Conservation (phyloP, 345 rosid genomes). For the Abelmoschus esculentus region DNA sequence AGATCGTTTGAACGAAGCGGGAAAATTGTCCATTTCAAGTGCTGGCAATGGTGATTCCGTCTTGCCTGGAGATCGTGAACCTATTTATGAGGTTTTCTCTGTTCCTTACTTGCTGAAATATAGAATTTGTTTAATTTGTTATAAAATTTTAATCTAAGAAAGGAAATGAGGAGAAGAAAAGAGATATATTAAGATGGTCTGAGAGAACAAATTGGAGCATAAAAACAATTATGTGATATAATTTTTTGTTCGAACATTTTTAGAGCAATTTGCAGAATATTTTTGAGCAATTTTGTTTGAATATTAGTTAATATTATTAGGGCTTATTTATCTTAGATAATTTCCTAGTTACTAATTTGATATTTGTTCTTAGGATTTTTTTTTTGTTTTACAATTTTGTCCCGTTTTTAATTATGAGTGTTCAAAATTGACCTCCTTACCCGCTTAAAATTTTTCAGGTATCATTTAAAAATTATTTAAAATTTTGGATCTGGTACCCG, state of each 20-base stretch:
- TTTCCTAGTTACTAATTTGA: neutral
- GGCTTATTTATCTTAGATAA: neutral
- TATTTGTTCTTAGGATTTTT: neutral
- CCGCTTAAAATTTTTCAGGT: no score
- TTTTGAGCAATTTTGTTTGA: neutral
- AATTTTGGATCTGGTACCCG: no score
- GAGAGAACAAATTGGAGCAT: neutral
- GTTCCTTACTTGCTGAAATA: neutral
- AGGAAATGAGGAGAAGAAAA: neutral
- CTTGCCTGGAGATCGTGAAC: conserved; percentile 84
- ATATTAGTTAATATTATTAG: neutral
- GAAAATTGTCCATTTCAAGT: conserved; percentile 26
- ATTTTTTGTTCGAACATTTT: neutral
- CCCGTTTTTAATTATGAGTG: neutral
- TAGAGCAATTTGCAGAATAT: no score
- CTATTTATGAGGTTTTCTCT: conserved; percentile 70
- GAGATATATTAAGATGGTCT: neutral
- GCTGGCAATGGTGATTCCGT: conserved; percentile 34
- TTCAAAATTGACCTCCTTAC: no score
- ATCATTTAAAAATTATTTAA: no score
- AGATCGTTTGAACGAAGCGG: conserved; percentile 40
- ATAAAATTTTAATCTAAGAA: neutral
- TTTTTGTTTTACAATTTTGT: neutral
- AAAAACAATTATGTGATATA: neutral
- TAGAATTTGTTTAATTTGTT: neutral